phyloP scores from a whole-genome alignment of 371 early-diverging fungal genomes.

The Circinella umbellata region DNA sequence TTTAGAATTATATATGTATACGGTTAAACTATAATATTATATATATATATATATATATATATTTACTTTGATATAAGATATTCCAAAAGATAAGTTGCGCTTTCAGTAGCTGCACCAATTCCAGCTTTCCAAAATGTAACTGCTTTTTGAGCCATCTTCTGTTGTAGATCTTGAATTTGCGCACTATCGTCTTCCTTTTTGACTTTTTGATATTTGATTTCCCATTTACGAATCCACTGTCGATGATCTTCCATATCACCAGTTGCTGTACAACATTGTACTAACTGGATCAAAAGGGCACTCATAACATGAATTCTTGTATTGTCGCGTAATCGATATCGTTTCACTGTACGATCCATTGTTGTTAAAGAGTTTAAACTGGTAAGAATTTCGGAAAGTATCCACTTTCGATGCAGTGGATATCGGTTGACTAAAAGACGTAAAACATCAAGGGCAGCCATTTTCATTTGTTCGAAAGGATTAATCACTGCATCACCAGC shows the following conservation, averaged over 20 bases:
- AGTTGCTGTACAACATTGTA: slow-evolving; percentile 69
- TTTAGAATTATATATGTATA: too few relatives aligned
- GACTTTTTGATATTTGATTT: slow-evolving; percentile 33
- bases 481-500: slow-evolving; percentile 32
- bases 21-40: too few relatives aligned
- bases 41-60: too few relatives aligned
- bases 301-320: slow-evolving; percentile 76
- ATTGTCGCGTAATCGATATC: slow-evolving; percentile 68
- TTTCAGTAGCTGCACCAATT: slow-evolving; percentile 63
- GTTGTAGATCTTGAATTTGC: slow-evolving; percentile 25
- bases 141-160: slow-evolving; percentile 25
- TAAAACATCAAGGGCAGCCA: slow-evolving; percentile 50
- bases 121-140: slow-evolving; percentile 40
- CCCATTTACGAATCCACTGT: slow-evolving; percentile 42
- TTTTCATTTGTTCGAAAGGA: slow-evolving; percentile 53
- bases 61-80: slow-evolving; percentile 65
- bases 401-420: slow-evolving; percentile 73
- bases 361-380: slow-evolving; percentile 68
- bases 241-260: slow-evolving; percentile 26
- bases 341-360: slow-evolving; percentile 50
- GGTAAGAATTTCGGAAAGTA: slow-evolving; percentile 84
- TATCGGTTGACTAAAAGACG: slow-evolving; percentile 66
- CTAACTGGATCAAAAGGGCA: slow-evolving; percentile 80
- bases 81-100: slow-evolving; percentile 66
- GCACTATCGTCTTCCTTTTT: slow-evolving; percentile 32